phyloP scores from a whole-genome alignment of 2,329 filamentous ascomycete genomes.

The Clarireedia homoeocarpa region DNA sequence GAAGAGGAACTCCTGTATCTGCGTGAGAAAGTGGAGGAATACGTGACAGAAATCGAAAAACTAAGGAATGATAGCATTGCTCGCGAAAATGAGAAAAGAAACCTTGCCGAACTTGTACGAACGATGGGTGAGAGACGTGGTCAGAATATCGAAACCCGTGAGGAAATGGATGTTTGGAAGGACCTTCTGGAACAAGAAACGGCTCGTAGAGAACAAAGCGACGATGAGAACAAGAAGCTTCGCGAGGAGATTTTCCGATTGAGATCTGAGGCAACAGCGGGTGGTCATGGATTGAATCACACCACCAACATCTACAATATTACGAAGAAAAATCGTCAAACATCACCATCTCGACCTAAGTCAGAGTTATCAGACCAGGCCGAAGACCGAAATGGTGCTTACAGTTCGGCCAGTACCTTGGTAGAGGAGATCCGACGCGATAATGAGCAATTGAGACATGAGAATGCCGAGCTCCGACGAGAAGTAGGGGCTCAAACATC shows the following conservation, averaged over 20 bases:
- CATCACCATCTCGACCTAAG: conserved; percentile 38
- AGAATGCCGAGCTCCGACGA: conserved; percentile 84
- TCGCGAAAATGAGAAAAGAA: conserved; percentile 78
- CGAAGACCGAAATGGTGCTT: conserved; percentile 43
- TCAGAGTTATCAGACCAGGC: conserved; percentile 37
- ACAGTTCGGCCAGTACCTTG: conserved; percentile 56
- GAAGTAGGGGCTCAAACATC: conserved; percentile 94
- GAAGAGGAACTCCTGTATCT: conserved; percentile 84
- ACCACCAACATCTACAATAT: conserved; percentile 62
- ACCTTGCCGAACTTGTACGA: conserved; percentile 74
- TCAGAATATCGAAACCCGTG: conserved; percentile 42
- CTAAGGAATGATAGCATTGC: conserved; percentile 69
- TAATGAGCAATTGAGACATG: conserved; percentile 72
- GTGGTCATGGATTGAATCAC: conserved; percentile 39
- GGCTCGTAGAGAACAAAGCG: conserved; percentile 76
- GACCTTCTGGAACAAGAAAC: conserved; percentile 91
- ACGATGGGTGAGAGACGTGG: conserved; percentile 47
- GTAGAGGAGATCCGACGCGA: conserved; percentile 67
- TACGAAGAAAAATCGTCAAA: conserved; percentile 42
- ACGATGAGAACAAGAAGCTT: conserved; percentile 78
- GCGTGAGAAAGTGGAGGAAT: conserved; percentile 78
- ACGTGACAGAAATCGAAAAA: conserved; percentile 75
- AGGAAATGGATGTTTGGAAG: conserved; percentile 82
- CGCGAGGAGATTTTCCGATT: conserved; percentile 77
- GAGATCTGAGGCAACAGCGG: conserved; percentile 44